These are phyloP conservation scores for Aspergillus pseudoviridinutans DNA, from an alignment of 2,329 filamentous ascomycete species.

Conservation along the genomic window DNA sequence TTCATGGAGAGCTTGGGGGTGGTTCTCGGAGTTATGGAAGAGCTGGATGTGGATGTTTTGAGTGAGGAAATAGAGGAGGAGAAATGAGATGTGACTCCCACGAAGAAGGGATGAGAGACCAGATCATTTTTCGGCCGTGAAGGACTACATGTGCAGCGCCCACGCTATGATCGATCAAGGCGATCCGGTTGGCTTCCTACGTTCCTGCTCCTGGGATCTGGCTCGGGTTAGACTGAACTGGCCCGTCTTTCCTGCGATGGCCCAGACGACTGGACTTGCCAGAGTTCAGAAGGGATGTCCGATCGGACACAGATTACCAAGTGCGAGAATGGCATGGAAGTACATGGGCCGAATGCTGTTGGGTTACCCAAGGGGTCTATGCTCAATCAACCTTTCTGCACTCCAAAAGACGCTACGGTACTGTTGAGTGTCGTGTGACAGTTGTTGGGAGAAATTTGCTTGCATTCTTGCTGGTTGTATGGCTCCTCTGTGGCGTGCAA, in stretches of 20 bases:
- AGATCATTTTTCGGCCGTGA: not conserved
- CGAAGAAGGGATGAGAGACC: not conserved
- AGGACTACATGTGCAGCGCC: not conserved
- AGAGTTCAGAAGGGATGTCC: not conserved
- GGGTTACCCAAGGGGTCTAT: not conserved
- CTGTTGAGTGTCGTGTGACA: not conserved
- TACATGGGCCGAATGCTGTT: not conserved
- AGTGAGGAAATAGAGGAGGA: slow-evolving; percentile 33
- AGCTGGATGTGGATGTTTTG: slow-evolving; percentile 80
- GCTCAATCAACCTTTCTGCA: not conserved
- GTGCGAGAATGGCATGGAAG: not conserved
- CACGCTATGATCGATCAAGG: not conserved
- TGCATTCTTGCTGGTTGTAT: not conserved
- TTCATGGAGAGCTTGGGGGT: slow-evolving; percentile 89
- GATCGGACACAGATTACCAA: not conserved
- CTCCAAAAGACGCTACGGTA: not conserved
- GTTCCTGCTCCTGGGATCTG: not conserved
- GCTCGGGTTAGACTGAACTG: not conserved
- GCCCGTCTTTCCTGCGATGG: not conserved
- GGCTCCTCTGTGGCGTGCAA: no score
- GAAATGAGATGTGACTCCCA: slow-evolving; percentile 13
- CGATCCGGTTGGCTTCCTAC: not conserved
- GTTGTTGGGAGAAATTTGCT: not conserved
- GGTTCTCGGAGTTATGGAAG: slow-evolving; percentile 83
- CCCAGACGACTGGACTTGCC: not conserved